Conservation (phyloP, 495 filamentous ascomycete genomes). For the Hypoxylon perforatum region DNA sequence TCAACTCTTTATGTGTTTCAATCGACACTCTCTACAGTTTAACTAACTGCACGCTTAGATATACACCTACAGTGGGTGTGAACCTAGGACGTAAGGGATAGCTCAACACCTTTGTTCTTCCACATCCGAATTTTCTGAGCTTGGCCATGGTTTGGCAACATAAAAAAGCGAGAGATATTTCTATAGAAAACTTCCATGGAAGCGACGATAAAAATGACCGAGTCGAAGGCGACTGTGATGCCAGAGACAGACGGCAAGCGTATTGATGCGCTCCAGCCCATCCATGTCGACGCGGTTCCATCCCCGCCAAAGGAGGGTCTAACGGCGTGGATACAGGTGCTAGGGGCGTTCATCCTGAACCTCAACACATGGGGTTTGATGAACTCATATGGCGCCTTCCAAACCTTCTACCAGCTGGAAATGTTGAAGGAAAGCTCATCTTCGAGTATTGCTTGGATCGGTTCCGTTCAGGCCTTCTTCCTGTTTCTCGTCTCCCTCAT, state of each 20-base stretch:
- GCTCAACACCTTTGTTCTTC: no score
- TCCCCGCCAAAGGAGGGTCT: slow-evolving; percentile 1
- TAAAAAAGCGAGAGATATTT: no score
- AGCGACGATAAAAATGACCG: background rate
- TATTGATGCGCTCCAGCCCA: background rate
- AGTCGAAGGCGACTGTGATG: background rate
- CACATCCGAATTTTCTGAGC: no score
- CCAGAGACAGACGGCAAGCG: background rate
- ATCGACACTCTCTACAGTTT: no score
- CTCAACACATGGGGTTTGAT: slow-evolving; percentile 47
- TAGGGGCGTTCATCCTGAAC: slow-evolving; percentile 37
- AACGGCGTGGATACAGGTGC: slow-evolving; percentile 43
- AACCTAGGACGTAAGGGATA: no score
- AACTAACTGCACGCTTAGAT: no score
- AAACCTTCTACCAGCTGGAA: slow-evolving; percentile 50
- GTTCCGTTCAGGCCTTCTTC: slow-evolving; percentile 29
- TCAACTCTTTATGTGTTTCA: no score
- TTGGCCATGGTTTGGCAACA: no score
- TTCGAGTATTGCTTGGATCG: slow-evolving; percentile 39
- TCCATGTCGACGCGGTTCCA: background rate
- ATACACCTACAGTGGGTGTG: no score
- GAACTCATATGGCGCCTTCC: slow-evolving; percentile 54
- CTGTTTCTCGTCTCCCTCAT: slow-evolving; percentile 21
- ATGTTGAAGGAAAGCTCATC: slow-evolving; percentile 18
- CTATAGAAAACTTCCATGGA: no score